phyloP scores from a whole-genome alignment of 371 early-diverging fungal species.

The Funneliformis caledonium region DNA sequence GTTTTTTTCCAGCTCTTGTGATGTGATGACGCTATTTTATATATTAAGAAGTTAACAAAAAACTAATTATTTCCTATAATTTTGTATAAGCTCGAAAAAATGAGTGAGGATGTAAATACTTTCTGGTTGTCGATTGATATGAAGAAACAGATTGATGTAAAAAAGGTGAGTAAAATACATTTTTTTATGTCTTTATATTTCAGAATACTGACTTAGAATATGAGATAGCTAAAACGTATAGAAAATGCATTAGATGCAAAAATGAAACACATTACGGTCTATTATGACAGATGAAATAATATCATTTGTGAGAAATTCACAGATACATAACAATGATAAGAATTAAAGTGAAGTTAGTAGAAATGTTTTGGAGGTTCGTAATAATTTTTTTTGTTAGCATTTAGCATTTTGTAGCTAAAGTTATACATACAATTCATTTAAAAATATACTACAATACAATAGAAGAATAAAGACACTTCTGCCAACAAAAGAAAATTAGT shows the following conservation, averaged over 20 bases:
- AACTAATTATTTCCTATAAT: background rate
- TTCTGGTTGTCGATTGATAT: background rate
- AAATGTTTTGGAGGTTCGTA: background rate
- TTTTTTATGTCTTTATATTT: background rate
- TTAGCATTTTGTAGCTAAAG: background rate
- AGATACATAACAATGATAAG: background rate
- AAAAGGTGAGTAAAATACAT: background rate
- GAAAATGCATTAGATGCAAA: background rate
- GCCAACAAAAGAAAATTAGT: background rate
- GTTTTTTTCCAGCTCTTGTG: background rate
- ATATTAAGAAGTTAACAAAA: background rate
- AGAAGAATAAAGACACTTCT: background rate
- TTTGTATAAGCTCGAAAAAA: background rate
- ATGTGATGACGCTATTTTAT: background rate
- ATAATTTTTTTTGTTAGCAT: background rate
- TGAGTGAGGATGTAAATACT: background rate
- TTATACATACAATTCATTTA: background rate
- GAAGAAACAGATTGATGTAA: background rate
- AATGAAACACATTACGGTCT: background rate
- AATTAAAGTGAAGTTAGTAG: background rate
- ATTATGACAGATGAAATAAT: background rate
- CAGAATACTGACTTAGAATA: background rate
- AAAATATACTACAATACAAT: background rate
- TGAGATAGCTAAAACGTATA: background rate
- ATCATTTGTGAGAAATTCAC: background rate